phyloP scores from a whole-genome alignment of 73 alveolate species.

The Tetrahymena thermophila region DNA sequence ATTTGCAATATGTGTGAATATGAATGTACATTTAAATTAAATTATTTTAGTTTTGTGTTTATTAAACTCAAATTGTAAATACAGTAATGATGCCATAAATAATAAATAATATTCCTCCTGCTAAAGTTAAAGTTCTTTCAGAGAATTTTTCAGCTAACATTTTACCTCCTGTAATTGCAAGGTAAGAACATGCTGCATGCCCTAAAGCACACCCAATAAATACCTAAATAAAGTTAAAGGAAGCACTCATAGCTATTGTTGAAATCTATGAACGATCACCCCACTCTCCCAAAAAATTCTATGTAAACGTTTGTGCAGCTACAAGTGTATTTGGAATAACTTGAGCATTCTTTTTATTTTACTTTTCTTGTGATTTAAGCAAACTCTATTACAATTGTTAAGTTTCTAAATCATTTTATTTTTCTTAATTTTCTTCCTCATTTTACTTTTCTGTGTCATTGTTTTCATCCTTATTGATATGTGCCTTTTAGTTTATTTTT shows the following conservation, averaged over 20 bases:
- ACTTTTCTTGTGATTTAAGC: background rate
- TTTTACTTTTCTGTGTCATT: background rate
- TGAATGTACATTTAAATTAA: no score
- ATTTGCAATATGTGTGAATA: no score
- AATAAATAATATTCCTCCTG: constrained; percentile 41
- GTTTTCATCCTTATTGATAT: background rate
- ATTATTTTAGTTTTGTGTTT: no score
- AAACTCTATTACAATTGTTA: background rate
- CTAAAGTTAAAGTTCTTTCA: constrained; percentile 38
- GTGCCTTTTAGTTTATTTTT: background rate
- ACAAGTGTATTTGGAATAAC: background rate
- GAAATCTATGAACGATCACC: background rate
- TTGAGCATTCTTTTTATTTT: background rate
- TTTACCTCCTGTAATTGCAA: constrained; percentile 49
- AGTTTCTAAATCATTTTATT: background rate
- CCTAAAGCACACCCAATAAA: constrained; percentile 46
- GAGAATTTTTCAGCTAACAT: constrained; percentile 30
- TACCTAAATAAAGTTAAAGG: background rate
- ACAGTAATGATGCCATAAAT: constrained; percentile 2
- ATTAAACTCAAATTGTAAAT: background rate
- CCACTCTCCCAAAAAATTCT: background rate
- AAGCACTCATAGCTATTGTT: background rate
- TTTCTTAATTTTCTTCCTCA: background rate
- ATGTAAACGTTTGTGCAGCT: background rate
- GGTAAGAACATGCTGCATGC: constrained; percentile 38